Conservation (phyloP, 495 filamentous ascomycete genomes). For the Podospora tetraspora region DNA sequence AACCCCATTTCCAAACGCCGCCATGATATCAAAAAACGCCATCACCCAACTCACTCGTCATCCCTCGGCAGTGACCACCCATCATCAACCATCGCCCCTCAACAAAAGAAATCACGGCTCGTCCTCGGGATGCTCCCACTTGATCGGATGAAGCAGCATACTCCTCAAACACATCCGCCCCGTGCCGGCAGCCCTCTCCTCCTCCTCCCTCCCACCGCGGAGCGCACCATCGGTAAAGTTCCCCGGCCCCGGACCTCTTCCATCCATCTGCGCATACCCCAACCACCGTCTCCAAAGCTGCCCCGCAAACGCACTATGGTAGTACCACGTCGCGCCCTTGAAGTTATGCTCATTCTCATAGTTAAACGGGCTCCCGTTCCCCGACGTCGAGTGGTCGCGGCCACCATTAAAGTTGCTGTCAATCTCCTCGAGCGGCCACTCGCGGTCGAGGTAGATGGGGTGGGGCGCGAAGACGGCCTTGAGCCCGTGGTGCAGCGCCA, state of each 20-base stretch:
- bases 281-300: constrained; percentile 86
- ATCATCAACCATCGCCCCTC: no score
- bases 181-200: constrained; percentile 45
- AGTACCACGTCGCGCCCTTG: constrained; percentile 87
- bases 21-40: background rate
- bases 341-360: constrained; percentile 85
- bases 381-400: constrained; percentile 63
- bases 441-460: constrained; percentile 80
- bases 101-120: constrained; percentile 5
- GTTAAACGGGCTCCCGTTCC: constrained; percentile 67
- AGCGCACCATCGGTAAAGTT: constrained; percentile 47
- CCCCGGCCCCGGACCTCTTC: constrained; percentile 63
- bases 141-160: constrained; percentile 90
- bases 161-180: constrained; percentile 85
- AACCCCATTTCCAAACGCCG: background rate
- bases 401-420: constrained; percentile 83
- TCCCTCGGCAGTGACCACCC: background rate
- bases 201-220: constrained; percentile 68
- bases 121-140: constrained; percentile 51
- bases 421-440: constrained; percentile 67
- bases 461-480: constrained; percentile 95
- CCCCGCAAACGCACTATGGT: constrained; percentile 77
- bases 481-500: constrained; percentile 84
- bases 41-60: background rate
- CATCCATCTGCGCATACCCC: constrained; percentile 63